Evolutionary conservation across 257 asterid species (phyloP), one percentile per base, ranked within the genome.

Genomic region (Haberlea rhodopensis): DNA sequence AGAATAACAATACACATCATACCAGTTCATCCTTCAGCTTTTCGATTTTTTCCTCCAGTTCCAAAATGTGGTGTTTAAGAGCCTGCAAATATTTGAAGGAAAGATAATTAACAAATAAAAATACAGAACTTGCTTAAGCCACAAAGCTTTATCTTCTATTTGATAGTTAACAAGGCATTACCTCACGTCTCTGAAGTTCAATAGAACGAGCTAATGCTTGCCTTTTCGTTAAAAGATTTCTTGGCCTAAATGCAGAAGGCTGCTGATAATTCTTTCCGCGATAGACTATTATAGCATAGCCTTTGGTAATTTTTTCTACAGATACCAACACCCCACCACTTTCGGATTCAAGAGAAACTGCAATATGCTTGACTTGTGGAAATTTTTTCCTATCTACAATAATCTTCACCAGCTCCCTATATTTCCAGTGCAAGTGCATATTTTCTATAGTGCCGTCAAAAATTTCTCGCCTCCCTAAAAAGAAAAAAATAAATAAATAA

Each of bases 171-270:
- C 16, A 49, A 37, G 43, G 69, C 31, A 68, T 75, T 75, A 87
- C 99, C 95, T 87, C 97, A n/a, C n/a, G n/a, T n/a, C n/a, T n/a
- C n/a, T n/a, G n/a, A n/a, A 91, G 96, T 76, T 89, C 98, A 62
- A 87, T 72, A 24, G 98, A 80, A 29, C 95, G 90, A 55, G 95
- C 92, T 67, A 91, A 85, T n/a, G 98, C 98, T 76, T 91, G 92
- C 75, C 96, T 85, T 66, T 71, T 89, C 5, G 96, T 83, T 69
- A 91, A 82, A 67, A 91, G 92, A 75, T 72, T 89, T 60, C 63
- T 80, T 4, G 95, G 95, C 80, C 90, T 76, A 67, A 84, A 79
- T 22, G 71, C 73, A 78, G 53, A 51, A 45, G 98, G 98, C 7
- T 73, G 77, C 67, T 74, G 89, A 71, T 89, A 91, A 75, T 91